A percentile compares a stretch with the other conserved stretches of the same genome.
phyloP scores from a whole-genome alignment of 2,329 filamentous ascomycete genomes.

The Hypomyces perniciosus region DNA sequence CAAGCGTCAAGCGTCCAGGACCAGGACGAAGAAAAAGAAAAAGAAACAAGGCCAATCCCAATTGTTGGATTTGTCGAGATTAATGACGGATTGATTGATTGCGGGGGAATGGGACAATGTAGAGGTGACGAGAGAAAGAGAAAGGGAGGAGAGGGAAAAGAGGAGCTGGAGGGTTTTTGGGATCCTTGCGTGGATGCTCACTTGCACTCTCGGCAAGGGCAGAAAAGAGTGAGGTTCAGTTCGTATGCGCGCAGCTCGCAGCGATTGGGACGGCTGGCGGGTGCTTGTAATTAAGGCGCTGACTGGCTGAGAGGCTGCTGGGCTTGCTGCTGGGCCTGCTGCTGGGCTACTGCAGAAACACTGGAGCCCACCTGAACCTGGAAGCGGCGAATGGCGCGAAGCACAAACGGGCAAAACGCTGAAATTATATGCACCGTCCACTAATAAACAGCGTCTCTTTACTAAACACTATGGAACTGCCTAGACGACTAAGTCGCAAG shows the following conservation, averaged over 20 bases:
- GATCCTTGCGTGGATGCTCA: background rate
- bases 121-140: background rate
- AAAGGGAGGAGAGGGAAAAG: background rate
- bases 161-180: background rate
- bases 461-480: background rate
- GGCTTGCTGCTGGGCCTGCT: background rate
- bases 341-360: background rate
- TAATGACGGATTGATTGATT: background rate
- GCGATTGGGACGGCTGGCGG: background rate
- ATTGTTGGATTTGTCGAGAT: too few relatives aligned
- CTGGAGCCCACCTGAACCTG: background rate
- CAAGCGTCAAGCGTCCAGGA: too few relatives aligned
- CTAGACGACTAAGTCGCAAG: background rate
- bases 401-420: too few relatives aligned
- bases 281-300: background rate
- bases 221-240: background rate
- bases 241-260: background rate
- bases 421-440: too few relatives aligned
- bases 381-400: too few relatives aligned
- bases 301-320: background rate
- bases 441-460: too few relatives aligned
- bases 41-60: too few relatives aligned
- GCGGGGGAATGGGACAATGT: background rate
- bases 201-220: background rate
- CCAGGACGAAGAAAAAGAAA: background rate